Base-by-base conservation (phyloP, 2,329 filamentous ascomycete genomes). In the Nemania sp. region DNA sequence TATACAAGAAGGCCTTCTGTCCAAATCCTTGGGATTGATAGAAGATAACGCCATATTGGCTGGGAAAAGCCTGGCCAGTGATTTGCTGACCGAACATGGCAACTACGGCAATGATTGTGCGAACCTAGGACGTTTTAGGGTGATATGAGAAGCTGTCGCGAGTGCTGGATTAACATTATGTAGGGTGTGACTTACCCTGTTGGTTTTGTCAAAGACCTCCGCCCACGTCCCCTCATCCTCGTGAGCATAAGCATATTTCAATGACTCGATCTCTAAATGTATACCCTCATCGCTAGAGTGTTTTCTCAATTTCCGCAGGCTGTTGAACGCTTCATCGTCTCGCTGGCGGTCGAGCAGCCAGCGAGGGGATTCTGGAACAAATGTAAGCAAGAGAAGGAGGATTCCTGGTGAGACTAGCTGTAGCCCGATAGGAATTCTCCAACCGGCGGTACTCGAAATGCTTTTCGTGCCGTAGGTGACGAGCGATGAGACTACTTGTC, bases 61-160 rank as follows among this genome's bases (percentile, higher is more conserved):
- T 56, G 8, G 64, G 64, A 54, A 67, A 67, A 22, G 64, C 58
- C 51, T 67, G 64, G 10, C 64, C 64, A 24, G 64, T 67, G 32
- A 67, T 67, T 45, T 67, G 64, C 27, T 67, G 64, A 35, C 64
- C 64, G 45, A 67, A 67, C 64, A 67, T 62, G 43, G 64, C 64
- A 29, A 62, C 27, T 43, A 62, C 45, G 24, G 64, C 64, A 32
- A 67, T 41, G 27, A 20, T 41, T 35, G 64, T 67, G 26, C 64
- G 64, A 29, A 62, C 11, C 64, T 67, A 52, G 15, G 49, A 56
- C 32, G 3, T 41, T 49, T 24, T 60, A 24, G 47, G 29, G 29
- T 53, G 45, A 61, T 35, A 38, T 55, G 45, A 61, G 57, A 51
- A 51, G 27, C 29, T 22, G n/a, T 58, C 24, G 18, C 45, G 26